Base-by-base conservation (phyloP, 177 flowering plant genomes). In the Tripterygium wilfordii region DNA sequence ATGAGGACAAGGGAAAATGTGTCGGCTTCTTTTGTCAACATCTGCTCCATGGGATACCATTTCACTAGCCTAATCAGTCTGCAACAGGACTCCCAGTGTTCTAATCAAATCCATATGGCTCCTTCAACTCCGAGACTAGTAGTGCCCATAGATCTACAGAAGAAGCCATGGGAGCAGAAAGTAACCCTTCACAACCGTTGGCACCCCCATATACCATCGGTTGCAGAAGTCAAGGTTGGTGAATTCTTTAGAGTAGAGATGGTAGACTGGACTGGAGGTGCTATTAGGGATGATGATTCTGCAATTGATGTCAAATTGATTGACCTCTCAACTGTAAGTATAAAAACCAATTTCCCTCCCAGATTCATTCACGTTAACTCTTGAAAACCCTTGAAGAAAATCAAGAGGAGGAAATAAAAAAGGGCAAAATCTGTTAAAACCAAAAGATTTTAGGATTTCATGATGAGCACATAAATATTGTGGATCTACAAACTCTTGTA, bases 221-320 rank as follows among this genome's bases (percentile, higher is more conserved):
- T 84, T 31, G 78, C 81, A 1, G 82, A 77, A 40, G 90, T 80
- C 38, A 65, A 56, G 27, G 60, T 60, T 8, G 78, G 79, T n/a
- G 79, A 82, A 53, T 0, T 89, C 26, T 73, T 86, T 60, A 68
- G 88, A 60, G 59, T 83, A 30, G 97, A 89, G 75, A 86, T 80
- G 94, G 64, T 82, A 20, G 97, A 89, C 50, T 83, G 94, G 90
- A 86, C 95, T 14, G 96, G 85, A 18, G 94, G 90, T 42, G 58
- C 22, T 2, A 57, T 92, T 14, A 65, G 57, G 40, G 91, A 92
- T 45, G 72, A 86, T 56, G 58, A 67, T 16, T 76, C 87, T 58
- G 85, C 98, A 42, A 19, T 31, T 29, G 96, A 84, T 62, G 47
- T 84, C 4, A 88, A 92, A 64, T 51, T 37, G 53, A 28, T 76